phyloP scores from a whole-genome alignment of 805 yeast species.

The Kodamaea fukazawae region DNA sequence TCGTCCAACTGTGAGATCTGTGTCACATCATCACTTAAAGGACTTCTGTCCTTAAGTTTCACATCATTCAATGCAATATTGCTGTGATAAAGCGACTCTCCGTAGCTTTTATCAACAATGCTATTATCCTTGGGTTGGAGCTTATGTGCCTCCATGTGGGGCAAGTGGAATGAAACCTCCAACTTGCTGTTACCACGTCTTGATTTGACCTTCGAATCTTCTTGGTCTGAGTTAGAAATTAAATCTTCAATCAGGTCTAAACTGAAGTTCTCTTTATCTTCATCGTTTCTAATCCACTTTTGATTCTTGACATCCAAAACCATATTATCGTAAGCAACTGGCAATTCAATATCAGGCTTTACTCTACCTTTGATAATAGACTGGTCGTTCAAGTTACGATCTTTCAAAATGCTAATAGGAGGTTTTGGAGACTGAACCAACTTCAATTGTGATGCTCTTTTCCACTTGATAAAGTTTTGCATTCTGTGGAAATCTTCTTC shows the following conservation, averaged over 20 bases:
- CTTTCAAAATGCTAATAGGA: slow-evolving; percentile 10
- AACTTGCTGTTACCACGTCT: slow-evolving; percentile 17
- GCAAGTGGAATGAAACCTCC: slow-evolving; percentile 43
- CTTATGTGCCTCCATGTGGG: slow-evolving; percentile 17
- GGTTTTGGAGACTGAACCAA: slow-evolving; percentile 16
- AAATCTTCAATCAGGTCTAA: slow-evolving; percentile 42
- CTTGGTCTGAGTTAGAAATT: slow-evolving; percentile 13
- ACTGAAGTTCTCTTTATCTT: slow-evolving; percentile 24
- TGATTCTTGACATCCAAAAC: slow-evolving; percentile 19
- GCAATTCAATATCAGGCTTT: slow-evolving; percentile 32
- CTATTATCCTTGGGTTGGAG: not conserved
- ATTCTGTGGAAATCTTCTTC: slow-evolving; percentile 15
- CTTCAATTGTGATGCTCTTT: slow-evolving; percentile 35
- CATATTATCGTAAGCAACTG: slow-evolving; percentile 33
- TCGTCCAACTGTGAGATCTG: slow-evolving; percentile 41
- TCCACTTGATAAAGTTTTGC: slow-evolving; percentile 33
- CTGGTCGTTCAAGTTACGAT: slow-evolving; percentile 8
- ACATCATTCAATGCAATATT: slow-evolving; percentile 8
- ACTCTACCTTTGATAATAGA: slow-evolving; percentile 29
- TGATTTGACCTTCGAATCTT: slow-evolving; percentile 4
- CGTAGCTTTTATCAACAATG: not conserved
- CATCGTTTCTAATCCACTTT: slow-evolving; percentile 21
- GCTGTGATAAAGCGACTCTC: not conserved
- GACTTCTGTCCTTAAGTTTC: slow-evolving; percentile 12
- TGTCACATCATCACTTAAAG: slow-evolving; percentile 35